Conservation (phyloP, 495 filamentous ascomycete genomes). For the Cairneyella variabilis region DNA sequence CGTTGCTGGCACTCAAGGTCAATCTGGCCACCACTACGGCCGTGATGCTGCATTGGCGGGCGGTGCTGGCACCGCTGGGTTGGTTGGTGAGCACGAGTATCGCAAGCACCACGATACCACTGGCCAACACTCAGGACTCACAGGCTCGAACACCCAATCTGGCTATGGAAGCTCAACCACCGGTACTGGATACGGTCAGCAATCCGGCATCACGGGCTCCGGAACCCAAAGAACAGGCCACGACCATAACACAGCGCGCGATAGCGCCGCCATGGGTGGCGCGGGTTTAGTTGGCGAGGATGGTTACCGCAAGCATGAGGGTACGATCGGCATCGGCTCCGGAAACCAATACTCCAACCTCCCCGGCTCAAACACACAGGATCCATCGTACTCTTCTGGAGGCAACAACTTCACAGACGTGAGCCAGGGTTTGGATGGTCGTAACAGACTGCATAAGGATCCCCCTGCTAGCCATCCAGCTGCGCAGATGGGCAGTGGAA, state of each 20-base stretch:
- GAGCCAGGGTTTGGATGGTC: not conserved
- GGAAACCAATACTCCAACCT: not conserved
- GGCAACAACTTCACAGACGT: not conserved
- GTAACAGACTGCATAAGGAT: constrained; percentile 15
- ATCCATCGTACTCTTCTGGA: not conserved
- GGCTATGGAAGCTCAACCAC: not conserved
- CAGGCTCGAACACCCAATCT: not conserved
- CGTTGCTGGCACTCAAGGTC: not conserved
- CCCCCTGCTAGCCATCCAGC: constrained; percentile 1
- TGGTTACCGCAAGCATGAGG: not conserved
- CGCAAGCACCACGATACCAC: not conserved
- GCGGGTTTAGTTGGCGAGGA: not conserved
- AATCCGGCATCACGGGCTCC: not conserved
- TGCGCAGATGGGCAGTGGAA: not conserved
- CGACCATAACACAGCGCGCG: not conserved
- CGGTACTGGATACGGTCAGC: not conserved
- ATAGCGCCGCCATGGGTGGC: not conserved
- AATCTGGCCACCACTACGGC: not conserved
- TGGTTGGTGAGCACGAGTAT: not conserved
- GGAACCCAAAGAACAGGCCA: not conserved
- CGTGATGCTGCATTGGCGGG: not conserved
- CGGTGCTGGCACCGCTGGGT: not conserved
- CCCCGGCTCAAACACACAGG: not conserved
- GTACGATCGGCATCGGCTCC: not conserved
- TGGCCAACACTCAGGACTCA: not conserved